phyloP scores from a whole-genome alignment of 106 monocot species.

The Narthecium ossifragum region DNA sequence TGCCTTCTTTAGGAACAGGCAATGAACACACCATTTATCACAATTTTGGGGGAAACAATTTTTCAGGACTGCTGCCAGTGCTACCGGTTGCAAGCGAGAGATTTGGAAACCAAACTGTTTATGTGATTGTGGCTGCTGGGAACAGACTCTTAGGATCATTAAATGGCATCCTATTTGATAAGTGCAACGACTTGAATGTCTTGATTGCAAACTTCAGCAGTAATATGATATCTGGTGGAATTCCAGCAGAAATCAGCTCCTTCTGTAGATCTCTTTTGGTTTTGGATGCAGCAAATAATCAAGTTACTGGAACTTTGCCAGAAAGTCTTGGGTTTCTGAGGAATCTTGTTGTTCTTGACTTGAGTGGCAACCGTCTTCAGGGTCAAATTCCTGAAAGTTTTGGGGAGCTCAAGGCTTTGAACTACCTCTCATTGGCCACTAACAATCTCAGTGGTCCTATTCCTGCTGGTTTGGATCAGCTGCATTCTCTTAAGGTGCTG shows the following conservation, averaged over 20 bases:
- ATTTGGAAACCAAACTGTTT: constrained; percentile 30
- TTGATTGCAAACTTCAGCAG: constrained; percentile 46
- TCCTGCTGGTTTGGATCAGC: constrained; percentile 37
- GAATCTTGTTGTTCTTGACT: constrained; percentile 43
- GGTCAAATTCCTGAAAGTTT: constrained; percentile 56
- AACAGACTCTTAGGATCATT: constrained; percentile 60
- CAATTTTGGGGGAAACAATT: constrained; percentile 64
- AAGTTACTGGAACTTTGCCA: constrained; percentile 52
- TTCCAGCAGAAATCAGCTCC: constrained; percentile 36
- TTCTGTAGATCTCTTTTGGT: constrained; percentile 47
- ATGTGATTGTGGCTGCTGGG: constrained; percentile 47
- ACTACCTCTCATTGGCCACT: constrained; percentile 40
- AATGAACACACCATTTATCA: constrained; percentile 37
- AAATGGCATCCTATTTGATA: constrained; percentile 39
- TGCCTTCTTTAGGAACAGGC: constrained; percentile 15
- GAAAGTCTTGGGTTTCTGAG: constrained; percentile 29
- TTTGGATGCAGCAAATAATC: constrained; percentile 49
- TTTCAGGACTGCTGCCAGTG: constrained; percentile 41
- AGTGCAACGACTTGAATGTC: constrained; percentile 43
- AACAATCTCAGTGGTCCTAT: constrained; percentile 66
- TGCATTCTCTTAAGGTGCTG: constrained; percentile 42
- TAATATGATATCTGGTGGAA: constrained; percentile 50
- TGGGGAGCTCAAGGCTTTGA: constrained; percentile 39
- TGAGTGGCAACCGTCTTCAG: constrained; percentile 44
- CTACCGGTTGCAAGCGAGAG: constrained; percentile 37